These are phyloP conservation scores for Taphrina populina DNA, from an alignment of 1,139 yeast species.

Conservation along the genomic window DNA sequence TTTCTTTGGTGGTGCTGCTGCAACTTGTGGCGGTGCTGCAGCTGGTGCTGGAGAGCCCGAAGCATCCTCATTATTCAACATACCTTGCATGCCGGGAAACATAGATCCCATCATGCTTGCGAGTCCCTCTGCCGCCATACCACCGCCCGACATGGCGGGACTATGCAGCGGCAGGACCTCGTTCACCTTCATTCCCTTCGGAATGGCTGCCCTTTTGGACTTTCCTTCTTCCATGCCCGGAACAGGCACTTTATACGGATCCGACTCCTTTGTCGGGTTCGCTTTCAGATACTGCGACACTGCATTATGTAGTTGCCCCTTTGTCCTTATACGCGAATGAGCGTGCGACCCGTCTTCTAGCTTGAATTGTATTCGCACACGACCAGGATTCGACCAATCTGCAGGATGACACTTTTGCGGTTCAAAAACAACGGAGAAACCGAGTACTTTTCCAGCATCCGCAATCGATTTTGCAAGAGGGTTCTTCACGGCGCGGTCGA, in stretches of 20 bases:
- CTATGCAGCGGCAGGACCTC: slow-evolving; percentile 83
- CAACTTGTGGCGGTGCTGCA: slow-evolving; percentile 47
- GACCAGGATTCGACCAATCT: slow-evolving; percentile 95
- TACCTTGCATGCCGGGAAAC: slow-evolving; percentile 39
- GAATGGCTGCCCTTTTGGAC: slow-evolving; percentile 68
- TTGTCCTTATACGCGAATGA: slow-evolving; percentile 45
- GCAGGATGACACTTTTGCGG: slow-evolving; percentile 91
- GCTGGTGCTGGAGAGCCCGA: slow-evolving; percentile 40
- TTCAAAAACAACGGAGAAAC: slow-evolving; percentile 51
- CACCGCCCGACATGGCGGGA: slow-evolving; percentile 75
- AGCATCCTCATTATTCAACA: slow-evolving; percentile 31
- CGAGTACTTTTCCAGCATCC: slow-evolving; percentile 57
- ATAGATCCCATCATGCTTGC: slow-evolving; percentile 27
- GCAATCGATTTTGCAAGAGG: slow-evolving; percentile 82
- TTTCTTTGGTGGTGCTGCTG: slow-evolving; percentile 40
- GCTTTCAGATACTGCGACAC: slow-evolving; percentile 62
- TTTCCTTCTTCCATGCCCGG: slow-evolving; percentile 54
- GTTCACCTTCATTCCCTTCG: slow-evolving; percentile 81
- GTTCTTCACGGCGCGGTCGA: slow-evolving; percentile 68
- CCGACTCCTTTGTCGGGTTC: slow-evolving; percentile 70
- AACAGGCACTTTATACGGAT: slow-evolving; percentile 61
- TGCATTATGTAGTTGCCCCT: slow-evolving; percentile 63
- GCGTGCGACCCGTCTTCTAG: slow-evolving; percentile 40
- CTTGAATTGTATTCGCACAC: slow-evolving; percentile 72
- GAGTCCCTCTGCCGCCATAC: slow-evolving; percentile 44